Conservation (phyloP, 1,284 basidiomycete species). For the Cryptococcus sp. region DNA sequence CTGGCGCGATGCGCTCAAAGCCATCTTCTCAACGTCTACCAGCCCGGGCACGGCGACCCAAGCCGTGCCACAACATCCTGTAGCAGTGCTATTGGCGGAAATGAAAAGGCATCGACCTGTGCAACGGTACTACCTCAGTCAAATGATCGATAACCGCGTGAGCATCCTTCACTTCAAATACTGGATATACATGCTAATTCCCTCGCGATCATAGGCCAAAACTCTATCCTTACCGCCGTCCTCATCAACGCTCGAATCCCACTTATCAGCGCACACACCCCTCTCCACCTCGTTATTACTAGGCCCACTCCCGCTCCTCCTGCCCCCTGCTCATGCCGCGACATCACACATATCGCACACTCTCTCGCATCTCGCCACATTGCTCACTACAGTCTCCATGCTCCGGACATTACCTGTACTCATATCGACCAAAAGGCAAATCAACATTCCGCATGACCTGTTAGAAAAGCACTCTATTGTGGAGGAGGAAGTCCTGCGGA, state of each 20-base stretch:
- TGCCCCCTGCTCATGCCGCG: constrained; percentile 58
- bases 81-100: constrained; percentile 72
- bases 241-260: constrained; percentile 68
- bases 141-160: constrained; percentile 83
- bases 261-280: constrained; percentile 72
- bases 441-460: constrained; percentile 82
- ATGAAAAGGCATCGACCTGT: constrained; percentile 57
- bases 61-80: constrained; percentile 69
- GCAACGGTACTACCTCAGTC: constrained; percentile 70
- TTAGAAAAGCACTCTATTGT: constrained; percentile 74
- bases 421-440: constrained; percentile 64
- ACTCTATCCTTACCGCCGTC: constrained; percentile 66
- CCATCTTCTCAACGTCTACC: constrained; percentile 52
- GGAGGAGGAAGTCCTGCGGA: constrained; percentile 82
- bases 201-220: constrained; percentile 61
- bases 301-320: constrained; percentile 71
- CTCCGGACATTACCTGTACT: constrained; percentile 77
- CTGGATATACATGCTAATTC: constrained; percentile 3
- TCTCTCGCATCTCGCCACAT: constrained; percentile 58
- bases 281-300: constrained; percentile 79
- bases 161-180: constrained; percentile 38
- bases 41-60: constrained; percentile 19
- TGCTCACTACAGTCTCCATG: constrained; percentile 58
- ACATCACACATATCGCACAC: constrained; percentile 69
- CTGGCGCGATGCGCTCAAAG: constrained; percentile 83